Base-by-base conservation (phyloP, 768 basidiomycete genomes). In the Steccherinum ochraceum region DNA sequence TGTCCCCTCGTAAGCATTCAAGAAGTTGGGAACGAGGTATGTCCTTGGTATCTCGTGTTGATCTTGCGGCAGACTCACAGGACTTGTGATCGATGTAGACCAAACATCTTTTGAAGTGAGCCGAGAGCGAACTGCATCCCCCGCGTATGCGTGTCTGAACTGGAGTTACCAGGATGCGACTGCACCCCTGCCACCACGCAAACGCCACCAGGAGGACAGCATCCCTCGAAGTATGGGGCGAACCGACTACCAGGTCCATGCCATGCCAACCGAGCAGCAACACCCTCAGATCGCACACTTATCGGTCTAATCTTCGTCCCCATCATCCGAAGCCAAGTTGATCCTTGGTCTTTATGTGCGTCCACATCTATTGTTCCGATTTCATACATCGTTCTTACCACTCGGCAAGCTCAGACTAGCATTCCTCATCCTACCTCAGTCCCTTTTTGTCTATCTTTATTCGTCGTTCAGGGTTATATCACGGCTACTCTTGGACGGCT, bases 1-100 rank as follows among this genome's bases (percentile, higher is more conserved):
- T 49, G 40, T 54, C 53, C 55, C 57, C 45, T 35, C 62, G 62
- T 21, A 64, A 64, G 42, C 62, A 64, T 40, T 56, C 59, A 2
- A 58, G 62, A 10, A 59, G 53, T 51, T 64, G 62, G 62, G 62
- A 64, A 42, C 57, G 58, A 49, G 56, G 60, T 60, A 49, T 35
- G 35, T n/a, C 26, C 19, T 44, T 23, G 20, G 40, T 13, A 10
- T 18, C 26, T 18, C 5, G 20, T 27, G 24, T 56, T 54, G 30
- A 51, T 35, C 7, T 35, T 35, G 30, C n/a, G n/a, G n/a, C n/a
- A n/a, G n/a, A n/a, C n/a, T n/a, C n/a, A n/a, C n/a, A n/a, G n/a
- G n/a, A n/a, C n/a, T n/a, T n/a, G n/a, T n/a, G n/a, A n/a, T 35
- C 7, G 7, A 35, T 35, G 7, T 16, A 35, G 30, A 35, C 7